These are phyloP conservation scores for Carex arenaria DNA, from an alignment of 202 grass and related monocot genomes.

Conservation along the genomic window DNA sequence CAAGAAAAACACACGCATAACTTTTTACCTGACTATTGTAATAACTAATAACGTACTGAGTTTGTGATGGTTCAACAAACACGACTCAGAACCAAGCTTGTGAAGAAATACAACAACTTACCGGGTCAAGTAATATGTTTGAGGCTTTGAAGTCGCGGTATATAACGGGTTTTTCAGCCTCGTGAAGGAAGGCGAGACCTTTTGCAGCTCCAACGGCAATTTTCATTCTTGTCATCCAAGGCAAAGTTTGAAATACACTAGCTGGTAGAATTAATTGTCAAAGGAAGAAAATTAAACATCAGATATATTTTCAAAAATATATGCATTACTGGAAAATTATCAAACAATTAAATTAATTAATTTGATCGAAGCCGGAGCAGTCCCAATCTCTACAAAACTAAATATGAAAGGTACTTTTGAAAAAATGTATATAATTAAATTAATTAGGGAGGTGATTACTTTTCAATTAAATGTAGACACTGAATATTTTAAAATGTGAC, in stretches of 20 bases:
- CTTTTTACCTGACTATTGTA: not conserved
- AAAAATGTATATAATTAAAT: conserved; percentile 2
- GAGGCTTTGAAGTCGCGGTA: conserved; percentile 96
- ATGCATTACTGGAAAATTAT: not conserved
- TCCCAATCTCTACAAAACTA: not conserved
- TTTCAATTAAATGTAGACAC: not conserved
- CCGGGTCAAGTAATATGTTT: conserved; percentile 77
- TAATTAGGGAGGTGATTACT: not conserved
- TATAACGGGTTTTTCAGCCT: conserved; percentile 63
- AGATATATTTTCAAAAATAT: not conserved
- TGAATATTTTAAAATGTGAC: not conserved
- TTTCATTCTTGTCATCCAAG: conserved; percentile 84
- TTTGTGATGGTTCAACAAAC: not conserved
- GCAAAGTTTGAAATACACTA: conserved; percentile 41
- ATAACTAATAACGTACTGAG: not conserved
- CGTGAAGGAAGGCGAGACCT: conserved; percentile 80
- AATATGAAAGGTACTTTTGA: not conserved
- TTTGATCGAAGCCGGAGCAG: not conserved
- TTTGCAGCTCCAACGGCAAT: conserved; percentile 85
- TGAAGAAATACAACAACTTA: conserved; percentile 26
- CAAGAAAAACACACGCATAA: too few species aligned
- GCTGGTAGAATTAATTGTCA: not conserved
- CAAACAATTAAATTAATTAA: not conserved
- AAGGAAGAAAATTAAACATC: not conserved
- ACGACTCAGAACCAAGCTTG: not conserved